Evolutionary conservation across 345 rosid genomes (phyloP).

Genomic region (Mallotus nudiflorus): DNA sequence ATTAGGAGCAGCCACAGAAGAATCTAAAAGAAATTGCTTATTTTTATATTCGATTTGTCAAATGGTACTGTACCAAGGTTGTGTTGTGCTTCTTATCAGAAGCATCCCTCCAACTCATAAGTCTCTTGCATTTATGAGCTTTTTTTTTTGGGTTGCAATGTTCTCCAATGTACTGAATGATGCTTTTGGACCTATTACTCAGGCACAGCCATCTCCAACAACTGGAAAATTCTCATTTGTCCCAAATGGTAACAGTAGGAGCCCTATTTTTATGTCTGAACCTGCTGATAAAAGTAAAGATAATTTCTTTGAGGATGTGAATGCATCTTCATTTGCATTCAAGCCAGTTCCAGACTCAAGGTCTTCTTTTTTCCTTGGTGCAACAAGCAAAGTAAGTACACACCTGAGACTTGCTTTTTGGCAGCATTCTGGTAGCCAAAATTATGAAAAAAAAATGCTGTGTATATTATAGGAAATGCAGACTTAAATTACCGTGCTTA

Average conservation of each 20-base stretch:
- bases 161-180: constrained; percentile 8
- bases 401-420: not conserved
- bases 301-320: constrained; percentile 54
- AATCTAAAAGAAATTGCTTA: not conserved
- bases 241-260: constrained; percentile 42
- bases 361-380: constrained; percentile 51
- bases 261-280: constrained; percentile 33
- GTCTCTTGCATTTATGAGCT: not conserved
- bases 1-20: not conserved
- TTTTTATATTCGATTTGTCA: not conserved
- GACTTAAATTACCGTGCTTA: not conserved
- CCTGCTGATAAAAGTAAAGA: constrained; percentile 54
- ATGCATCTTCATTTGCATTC: constrained; percentile 71
- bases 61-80: not conserved
- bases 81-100: not conserved
- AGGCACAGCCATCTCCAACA: constrained; percentile 71
- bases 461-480: not conserved
- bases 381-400: constrained; percentile 46
- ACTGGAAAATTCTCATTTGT: constrained; percentile 45
- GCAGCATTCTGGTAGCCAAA: not conserved
- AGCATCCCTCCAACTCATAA: not conserved
- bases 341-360: constrained; percentile 55
- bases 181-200: constrained; percentile 20
- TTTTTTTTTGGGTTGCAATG: constrained; percentile 15
- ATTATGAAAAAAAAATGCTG: not conserved